phyloP scores from a whole-genome alignment of 305 asterid species.

The Solanum aculeatissimum region DNA sequence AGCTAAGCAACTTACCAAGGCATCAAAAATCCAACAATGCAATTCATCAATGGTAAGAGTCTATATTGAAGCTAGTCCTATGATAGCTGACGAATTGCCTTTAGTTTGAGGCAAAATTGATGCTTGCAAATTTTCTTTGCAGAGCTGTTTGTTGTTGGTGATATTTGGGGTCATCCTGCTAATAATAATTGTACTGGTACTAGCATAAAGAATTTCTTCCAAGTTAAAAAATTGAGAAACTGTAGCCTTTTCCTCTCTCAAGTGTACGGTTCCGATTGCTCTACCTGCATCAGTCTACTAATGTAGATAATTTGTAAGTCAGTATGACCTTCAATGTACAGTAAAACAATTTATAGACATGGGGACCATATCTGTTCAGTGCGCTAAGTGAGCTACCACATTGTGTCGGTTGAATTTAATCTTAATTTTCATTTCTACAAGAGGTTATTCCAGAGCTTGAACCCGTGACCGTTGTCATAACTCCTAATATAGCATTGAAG shows the following conservation, averaged over 20 bases:
- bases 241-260: background rate
- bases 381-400: background rate
- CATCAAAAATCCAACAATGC: slow-evolving; percentile 6
- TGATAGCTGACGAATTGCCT: background rate
- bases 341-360: background rate
- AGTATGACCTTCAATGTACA: background rate
- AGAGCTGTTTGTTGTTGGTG: background rate
- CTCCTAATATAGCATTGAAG: background rate
- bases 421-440: background rate
- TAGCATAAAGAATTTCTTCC: background rate
- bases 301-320: background rate
- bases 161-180: background rate
- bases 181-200: background rate
- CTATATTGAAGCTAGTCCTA: background rate
- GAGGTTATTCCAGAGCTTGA: background rate
- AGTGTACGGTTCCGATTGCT: background rate
- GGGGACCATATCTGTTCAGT: background rate
- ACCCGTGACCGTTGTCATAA: background rate
- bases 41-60: slow-evolving; percentile 17
- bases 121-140: background rate
- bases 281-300: background rate
- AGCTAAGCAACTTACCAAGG: slow-evolving; percentile 12
- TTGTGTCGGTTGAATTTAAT: background rate
- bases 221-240: background rate
- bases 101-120: background rate